Conservation (phyloP, 805 yeast species). For the Lipomyces sp. region DNA sequence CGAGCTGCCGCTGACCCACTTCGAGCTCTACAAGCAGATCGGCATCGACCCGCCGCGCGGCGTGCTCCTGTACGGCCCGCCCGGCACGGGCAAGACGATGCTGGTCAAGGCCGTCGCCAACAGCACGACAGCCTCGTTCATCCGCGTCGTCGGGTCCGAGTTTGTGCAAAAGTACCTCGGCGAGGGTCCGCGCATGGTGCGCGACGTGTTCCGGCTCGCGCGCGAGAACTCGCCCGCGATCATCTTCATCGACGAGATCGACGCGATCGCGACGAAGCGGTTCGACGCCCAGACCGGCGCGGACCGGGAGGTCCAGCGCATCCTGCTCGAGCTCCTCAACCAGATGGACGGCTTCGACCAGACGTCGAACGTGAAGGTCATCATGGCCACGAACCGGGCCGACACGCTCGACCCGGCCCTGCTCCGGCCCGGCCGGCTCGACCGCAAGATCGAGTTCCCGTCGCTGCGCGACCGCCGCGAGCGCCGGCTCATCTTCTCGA, state of each 20-base stretch:
- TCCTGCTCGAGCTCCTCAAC: slow-evolving; percentile 86
- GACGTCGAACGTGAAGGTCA: slow-evolving; percentile 84
- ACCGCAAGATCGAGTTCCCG: slow-evolving; percentile 97
- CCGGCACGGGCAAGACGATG: slow-evolving; percentile 99
- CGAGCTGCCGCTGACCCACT: slow-evolving; percentile 92
- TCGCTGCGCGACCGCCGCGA: slow-evolving; percentile 95
- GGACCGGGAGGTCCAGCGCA: slow-evolving; percentile 98
- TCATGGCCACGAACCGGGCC: slow-evolving; percentile 99
- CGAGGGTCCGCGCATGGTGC: slow-evolving; percentile 99
- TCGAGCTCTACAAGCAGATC: slow-evolving; percentile 91
- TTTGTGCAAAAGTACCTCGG: slow-evolving; percentile 97
- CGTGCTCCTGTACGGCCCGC: slow-evolving; percentile 96
- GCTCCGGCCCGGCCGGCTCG: slow-evolving; percentile 96
- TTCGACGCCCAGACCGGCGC: slow-evolving; percentile 99
- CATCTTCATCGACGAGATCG: slow-evolving; percentile 97
- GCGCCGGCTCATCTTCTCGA: slow-evolving; percentile 91
- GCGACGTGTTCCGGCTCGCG: slow-evolving; percentile 96
- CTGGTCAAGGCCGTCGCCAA: slow-evolving; percentile 98
- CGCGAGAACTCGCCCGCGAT: slow-evolving; percentile 96
- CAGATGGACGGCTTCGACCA: slow-evolving; percentile 99
- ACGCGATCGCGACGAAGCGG: slow-evolving; percentile 98
- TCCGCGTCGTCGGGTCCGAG: slow-evolving; percentile 96
- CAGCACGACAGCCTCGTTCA: slow-evolving; percentile 90
- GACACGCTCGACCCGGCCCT: slow-evolving; percentile 98
- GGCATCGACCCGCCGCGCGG: slow-evolving; percentile 99